Percentiles rank a stretch among this genome's conserved stretches.
Conservation (phyloP, 78 protist genomes). For the Dictyostelium purpureum region DNA sequence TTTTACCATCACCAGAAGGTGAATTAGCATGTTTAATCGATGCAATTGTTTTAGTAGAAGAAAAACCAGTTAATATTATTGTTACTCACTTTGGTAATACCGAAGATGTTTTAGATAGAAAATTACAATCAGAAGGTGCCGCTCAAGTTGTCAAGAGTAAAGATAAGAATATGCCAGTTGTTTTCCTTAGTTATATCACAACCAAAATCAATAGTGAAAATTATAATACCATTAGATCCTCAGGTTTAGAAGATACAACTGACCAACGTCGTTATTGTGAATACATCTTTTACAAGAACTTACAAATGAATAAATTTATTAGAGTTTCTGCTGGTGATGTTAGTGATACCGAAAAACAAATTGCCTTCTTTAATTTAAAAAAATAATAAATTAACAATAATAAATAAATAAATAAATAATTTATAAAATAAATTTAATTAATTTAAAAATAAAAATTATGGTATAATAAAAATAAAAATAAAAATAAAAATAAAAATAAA, state of each 20-base stretch:
- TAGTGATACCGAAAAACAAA: conserved; percentile 64
- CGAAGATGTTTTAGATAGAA: conserved; percentile 56
- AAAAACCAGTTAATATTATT: conserved; percentile 30
- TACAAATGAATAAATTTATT: conserved; percentile 20
- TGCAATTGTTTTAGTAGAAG: conserved; percentile 26
- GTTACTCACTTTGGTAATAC: conserved; percentile 78
- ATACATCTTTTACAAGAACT: conserved; percentile 54
- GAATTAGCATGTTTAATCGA: conserved; percentile 73
- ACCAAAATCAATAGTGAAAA: conserved; percentile 34
- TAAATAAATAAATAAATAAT: too few species aligned
- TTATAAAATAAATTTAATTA: too few species aligned
- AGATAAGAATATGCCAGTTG: conserved; percentile 54
- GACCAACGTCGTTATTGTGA: conserved; percentile 62
- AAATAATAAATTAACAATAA: conserved; percentile 11
- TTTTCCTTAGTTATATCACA: conserved; percentile 64
- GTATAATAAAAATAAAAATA: too few species aligned
- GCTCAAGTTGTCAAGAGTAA: conserved; percentile 30
- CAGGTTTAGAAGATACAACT: conserved; percentile 67
- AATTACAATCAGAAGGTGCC: conserved; percentile 69
- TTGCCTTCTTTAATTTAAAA: conserved; percentile 2
- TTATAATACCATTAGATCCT: conserved; percentile 32
- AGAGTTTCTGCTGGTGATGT: conserved; percentile 46
- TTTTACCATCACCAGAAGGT: conserved; percentile 78
- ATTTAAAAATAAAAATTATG: too few species aligned
- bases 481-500: too few species aligned